Conservation (phyloP, 2,329 filamentous ascomycete species). For the Cercospora sesami region DNA sequence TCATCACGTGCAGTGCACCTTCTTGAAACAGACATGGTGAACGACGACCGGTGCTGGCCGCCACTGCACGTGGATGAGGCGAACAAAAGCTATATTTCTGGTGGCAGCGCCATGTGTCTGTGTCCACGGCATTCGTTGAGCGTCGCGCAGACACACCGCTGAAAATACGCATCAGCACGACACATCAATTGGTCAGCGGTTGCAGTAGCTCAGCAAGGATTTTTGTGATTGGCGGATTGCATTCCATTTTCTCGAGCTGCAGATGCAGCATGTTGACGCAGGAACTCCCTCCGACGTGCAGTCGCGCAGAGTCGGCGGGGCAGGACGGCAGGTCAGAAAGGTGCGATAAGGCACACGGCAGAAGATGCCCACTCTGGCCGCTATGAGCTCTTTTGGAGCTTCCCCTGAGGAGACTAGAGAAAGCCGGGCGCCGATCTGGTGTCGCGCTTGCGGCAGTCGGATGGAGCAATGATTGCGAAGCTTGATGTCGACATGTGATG, state of each 20-base stretch:
- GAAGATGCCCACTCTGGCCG: not conserved
- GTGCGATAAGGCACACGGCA: not conserved
- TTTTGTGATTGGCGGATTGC: not conserved
- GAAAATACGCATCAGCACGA: not conserved
- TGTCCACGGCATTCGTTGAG: not conserved
- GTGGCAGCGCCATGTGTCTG: not conserved
- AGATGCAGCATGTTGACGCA: not conserved
- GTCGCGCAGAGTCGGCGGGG: not conserved
- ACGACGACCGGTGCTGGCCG: not conserved
- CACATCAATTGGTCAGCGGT: not conserved
- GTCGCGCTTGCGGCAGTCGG: not conserved
- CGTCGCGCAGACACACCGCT: not conserved
- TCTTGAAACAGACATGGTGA: not conserved
- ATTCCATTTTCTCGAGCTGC: not conserved
- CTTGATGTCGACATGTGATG: not conserved
- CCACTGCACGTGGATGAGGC: not conserved
- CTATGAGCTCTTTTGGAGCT: not conserved
- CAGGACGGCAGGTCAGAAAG: not conserved
- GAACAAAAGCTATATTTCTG: not conserved
- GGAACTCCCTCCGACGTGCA: not conserved
- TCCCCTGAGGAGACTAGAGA: not conserved
- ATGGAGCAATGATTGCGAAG: not conserved
- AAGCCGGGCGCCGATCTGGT: constrained; percentile 2
- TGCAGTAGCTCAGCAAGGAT: not conserved
- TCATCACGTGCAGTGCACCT: not conserved